phyloP scores from a whole-genome alignment of 306 rosid genomes.

The Acacia melanoxylon region DNA sequence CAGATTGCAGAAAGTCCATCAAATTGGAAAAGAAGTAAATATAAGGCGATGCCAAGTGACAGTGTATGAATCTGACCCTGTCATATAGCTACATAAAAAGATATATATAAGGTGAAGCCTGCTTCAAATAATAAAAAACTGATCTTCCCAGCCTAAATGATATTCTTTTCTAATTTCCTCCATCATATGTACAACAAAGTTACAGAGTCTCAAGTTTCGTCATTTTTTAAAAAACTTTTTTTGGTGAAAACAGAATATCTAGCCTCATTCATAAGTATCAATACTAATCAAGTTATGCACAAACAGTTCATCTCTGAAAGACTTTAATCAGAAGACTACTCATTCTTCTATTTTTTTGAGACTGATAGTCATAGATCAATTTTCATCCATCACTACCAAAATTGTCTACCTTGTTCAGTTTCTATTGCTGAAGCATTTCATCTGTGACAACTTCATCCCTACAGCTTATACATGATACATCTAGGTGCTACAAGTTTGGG shows the following conservation, averaged over 20 bases:
- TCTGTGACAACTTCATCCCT: neutral
- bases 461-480: neutral
- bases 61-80: too few species aligned
- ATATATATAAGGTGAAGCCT: neutral
- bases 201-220: neutral
- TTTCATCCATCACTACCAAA: slow-evolving; percentile 4
- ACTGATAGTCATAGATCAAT: neutral
- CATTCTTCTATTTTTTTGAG: neutral
- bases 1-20: neutral
- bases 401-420: neutral
- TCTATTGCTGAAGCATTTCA: neutral
- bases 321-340: neutral
- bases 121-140: neutral
- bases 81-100: too few species aligned
- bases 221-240: neutral
- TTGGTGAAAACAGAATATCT: neutral
- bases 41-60: neutral
- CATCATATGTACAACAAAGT: neutral
- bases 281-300: neutral
- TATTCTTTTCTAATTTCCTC: neutral
- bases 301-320: neutral
- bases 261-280: neutral
- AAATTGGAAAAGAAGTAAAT: neutral
- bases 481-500: neutral
- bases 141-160: neutral